phyloP scores from a whole-genome alignment of 2,329 filamentous ascomycete species.

The Paraphaeosphaeria minitans region DNA sequence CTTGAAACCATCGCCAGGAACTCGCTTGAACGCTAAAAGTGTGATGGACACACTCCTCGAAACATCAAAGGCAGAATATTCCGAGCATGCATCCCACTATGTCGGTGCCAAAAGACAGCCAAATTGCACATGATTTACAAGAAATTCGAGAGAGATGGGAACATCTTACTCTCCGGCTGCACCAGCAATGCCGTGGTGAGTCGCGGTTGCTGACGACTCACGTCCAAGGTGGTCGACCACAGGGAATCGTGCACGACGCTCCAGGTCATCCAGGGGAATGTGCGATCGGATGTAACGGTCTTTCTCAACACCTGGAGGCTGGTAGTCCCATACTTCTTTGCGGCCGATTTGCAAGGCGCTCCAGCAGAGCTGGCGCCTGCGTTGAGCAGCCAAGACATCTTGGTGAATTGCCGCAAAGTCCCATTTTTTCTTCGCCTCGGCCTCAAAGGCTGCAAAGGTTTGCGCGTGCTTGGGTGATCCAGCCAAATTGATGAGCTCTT shows the following conservation, averaged over 20 bases:
- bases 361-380: conserved; percentile 79
- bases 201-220: conserved; percentile 37
- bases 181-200: conserved; percentile 43
- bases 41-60: not conserved
- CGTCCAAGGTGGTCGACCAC: conserved; percentile 54
- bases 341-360: conserved; percentile 66
- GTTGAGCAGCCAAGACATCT: conserved; percentile 76
- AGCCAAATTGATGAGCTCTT: conserved; percentile 76
- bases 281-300: conserved; percentile 79
- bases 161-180: conserved; percentile 40
- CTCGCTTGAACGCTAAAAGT: conserved; percentile 13
- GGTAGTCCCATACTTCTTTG: conserved; percentile 79
- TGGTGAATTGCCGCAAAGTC: conserved; percentile 78
- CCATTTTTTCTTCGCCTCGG: conserved; percentile 78
- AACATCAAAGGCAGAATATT: not conserved
- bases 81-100: not conserved
- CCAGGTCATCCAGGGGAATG: conserved; percentile 79
- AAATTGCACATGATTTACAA: not conserved
- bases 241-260: conserved; percentile 76
- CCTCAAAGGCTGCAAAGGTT: conserved; percentile 65
- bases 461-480: conserved; percentile 48
- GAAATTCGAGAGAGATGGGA: not conserved
- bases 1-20: not conserved
- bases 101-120: not conserved
- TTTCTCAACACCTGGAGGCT: conserved; percentile 72